Conservation (phyloP, 371 early-diverging fungal genomes). For the Mortierella sp. region DNA sequence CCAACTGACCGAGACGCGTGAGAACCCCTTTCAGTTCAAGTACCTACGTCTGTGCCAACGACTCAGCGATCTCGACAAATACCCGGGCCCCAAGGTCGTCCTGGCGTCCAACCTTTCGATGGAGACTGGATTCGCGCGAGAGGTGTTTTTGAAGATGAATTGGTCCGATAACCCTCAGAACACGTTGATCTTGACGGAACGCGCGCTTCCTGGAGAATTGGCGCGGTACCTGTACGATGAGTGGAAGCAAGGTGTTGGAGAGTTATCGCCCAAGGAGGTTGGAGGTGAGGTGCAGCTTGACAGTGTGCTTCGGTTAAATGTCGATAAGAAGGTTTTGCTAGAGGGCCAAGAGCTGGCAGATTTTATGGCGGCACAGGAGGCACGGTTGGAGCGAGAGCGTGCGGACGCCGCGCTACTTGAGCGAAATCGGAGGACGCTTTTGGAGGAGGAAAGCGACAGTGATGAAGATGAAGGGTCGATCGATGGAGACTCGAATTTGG, state of each 20-base stretch:
- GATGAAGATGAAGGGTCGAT: slow-evolving; percentile 65
- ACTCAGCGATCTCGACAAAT: slow-evolving; percentile 79
- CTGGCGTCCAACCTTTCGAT: slow-evolving; percentile 84
- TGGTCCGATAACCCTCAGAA: slow-evolving; percentile 74
- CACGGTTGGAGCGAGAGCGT: slow-evolving; percentile 77
- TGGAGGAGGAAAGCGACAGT: slow-evolving; percentile 82
- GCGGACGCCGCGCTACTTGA: slow-evolving; percentile 81
- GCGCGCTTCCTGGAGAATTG: slow-evolving; percentile 80
- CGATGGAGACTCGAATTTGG: slow-evolving; percentile 36
- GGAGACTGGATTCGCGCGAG: slow-evolving; percentile 85
- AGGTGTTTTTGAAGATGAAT: slow-evolving; percentile 69
- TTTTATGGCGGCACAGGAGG: slow-evolving; percentile 73
- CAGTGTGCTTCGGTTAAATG: slow-evolving; percentile 30
- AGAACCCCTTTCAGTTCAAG: slow-evolving; percentile 93
- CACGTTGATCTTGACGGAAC: slow-evolving; percentile 83
- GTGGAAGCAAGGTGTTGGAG: slow-evolving; percentile 69
- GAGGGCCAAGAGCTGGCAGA: slow-evolving; percentile 89
- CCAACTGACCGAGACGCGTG: slow-evolving; percentile 79
- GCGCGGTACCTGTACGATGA: slow-evolving; percentile 78
- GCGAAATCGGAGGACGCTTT: slow-evolving; percentile 70
- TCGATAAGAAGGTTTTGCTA: slow-evolving; percentile 79
- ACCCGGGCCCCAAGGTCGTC: slow-evolving; percentile 84
- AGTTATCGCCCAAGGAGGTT: slow-evolving; percentile 34
- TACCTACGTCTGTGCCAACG: slow-evolving; percentile 77
- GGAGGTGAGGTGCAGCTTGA: slow-evolving; percentile 47